Evolutionary conservation across 1,139 yeast species (phyloP), one percentile per base, ranked within the genome.

Genomic region (Saccharomycopsis hybrid): DNA sequence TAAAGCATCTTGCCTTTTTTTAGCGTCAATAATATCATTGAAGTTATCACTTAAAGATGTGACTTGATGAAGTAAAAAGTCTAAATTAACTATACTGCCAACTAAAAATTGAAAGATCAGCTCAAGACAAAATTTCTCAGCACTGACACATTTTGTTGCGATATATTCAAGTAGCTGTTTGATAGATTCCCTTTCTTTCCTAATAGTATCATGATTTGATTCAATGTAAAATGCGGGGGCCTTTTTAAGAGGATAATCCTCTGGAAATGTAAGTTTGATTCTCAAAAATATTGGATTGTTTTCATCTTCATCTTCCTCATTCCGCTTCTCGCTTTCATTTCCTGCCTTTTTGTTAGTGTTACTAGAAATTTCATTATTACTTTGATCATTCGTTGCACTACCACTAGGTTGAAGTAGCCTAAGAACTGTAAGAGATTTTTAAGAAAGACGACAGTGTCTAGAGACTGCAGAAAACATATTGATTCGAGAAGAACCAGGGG

Each of bases 71-170:
- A 32, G 28, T 18, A 41, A 56, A 32, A 60, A 62, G 38, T 71
- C 75, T 24, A 85, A 61, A 31, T 77, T 78, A 2, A 88, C 73
- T 51, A 80, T 77, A 56, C 90, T 97, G 1, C 98, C 98, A 69
- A 89, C 71, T 3, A 92, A 69, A 59, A 73, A 84, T 47, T 96
- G 66, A 52, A 92, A 67, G 57, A 95, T 81, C 0, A 87, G 82
- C 60, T 92, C 97, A 31, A 92, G 68, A 57, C 96, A 87, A 57
- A 81, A 88, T 54, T 72, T 69, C 32, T 79, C 78, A 46, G 73
- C 72, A 37, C 75, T 71, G 0, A 90, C 71, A 58, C 78, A 82
- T 52, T 74, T 76, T 1, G 65, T 65, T 0, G 89, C 71, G 24
- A 90, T 83, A 39, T 76, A 49, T 28, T 44, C 48, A 7, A 52